Percentiles rank a stretch among this genome's conserved stretches.
These are phyloP conservation scores for Podaxis mareebaensis DNA, from an alignment of 768 basidiomycete genomes.

Conservation along the genomic window DNA sequence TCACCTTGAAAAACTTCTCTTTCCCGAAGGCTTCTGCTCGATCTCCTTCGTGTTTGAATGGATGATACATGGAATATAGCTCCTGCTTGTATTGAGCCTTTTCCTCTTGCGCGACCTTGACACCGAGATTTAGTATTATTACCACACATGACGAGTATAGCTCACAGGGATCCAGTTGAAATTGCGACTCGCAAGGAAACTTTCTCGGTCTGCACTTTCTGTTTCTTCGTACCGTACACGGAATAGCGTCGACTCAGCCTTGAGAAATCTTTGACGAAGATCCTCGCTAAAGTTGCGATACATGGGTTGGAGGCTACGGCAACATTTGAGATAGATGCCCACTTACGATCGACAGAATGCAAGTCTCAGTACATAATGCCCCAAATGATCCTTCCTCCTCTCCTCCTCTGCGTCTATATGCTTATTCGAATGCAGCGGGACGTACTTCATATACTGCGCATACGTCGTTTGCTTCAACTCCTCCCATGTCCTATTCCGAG, in stretches of 20 bases:
- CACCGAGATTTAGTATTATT: not conserved
- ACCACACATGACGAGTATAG: constrained; percentile 12
- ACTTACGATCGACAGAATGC: constrained; percentile 97
- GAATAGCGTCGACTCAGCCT: constrained; percentile 87
- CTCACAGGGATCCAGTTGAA: constrained; percentile 68
- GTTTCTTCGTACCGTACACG: constrained; percentile 76
- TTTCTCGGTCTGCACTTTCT: constrained; percentile 51
- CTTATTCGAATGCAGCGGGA: constrained; percentile 63
- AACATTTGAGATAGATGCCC: not conserved
- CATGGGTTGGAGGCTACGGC: not conserved
- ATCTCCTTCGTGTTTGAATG: constrained; percentile 35
- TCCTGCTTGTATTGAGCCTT: constrained; percentile 46
- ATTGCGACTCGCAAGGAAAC: constrained; percentile 64
- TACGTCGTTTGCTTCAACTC: constrained; percentile 69
- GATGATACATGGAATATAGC: constrained; percentile 48
- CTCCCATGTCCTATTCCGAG: constrained; percentile 79
- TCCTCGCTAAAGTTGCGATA: constrained; percentile 66
- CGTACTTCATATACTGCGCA: constrained; percentile 69
- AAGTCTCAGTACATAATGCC: constrained; percentile 91
- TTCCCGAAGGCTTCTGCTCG: constrained; percentile 35
- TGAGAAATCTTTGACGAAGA: constrained; percentile 82
- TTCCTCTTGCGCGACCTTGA: constrained; percentile 62
- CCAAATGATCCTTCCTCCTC: constrained; percentile 80
- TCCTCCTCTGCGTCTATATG: constrained; percentile 54
- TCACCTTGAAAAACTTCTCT: constrained; percentile 77